A percentile compares a stretch with the other conserved stretches of the same genome.
phyloP scores from a whole-genome alignment of 2,329 filamentous ascomycete genomes.

The Talaromyces sp. region DNA sequence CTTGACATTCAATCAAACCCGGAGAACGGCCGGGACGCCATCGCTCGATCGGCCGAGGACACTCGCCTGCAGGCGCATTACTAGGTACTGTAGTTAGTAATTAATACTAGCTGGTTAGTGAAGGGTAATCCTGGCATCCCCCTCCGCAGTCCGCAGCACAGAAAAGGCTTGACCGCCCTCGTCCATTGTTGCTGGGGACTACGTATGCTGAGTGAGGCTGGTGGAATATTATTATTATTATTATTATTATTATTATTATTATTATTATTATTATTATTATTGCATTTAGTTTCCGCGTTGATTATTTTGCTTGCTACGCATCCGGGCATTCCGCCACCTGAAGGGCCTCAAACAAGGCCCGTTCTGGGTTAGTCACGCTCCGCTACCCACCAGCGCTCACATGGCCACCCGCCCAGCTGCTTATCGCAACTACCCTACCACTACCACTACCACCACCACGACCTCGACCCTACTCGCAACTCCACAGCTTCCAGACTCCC shows the following conservation, averaged over 20 bases:
- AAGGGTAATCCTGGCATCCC: not conserved
- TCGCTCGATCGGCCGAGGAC: not conserved
- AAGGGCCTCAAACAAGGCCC: slow-evolving; percentile 12
- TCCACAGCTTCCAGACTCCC: not conserved
- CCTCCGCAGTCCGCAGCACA: not conserved
- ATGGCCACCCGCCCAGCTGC: slow-evolving; percentile 21
- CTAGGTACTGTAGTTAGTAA: too few species aligned
- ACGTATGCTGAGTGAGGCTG: not conserved
- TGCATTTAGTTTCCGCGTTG: not conserved
- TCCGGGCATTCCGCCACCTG: slow-evolving; percentile 17
- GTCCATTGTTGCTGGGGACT: not conserved
- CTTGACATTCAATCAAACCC: not conserved
- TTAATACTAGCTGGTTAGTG: not conserved
- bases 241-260: too few species aligned
- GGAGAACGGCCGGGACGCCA: not conserved
- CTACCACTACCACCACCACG: not conserved
- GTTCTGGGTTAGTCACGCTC: slow-evolving; percentile 6
- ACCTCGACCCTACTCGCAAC: not conserved
- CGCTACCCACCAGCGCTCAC: slow-evolving; percentile 16
- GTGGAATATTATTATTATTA: too few species aligned
- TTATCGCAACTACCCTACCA: slow-evolving; percentile 11
- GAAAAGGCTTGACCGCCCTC: not conserved
- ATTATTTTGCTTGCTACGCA: slow-evolving; percentile 5
- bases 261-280: too few species aligned
- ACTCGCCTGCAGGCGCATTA: not conserved